phyloP scores from a whole-genome alignment of 352 stramenopile species.

The Pilasporangium apinafurcum region DNA sequence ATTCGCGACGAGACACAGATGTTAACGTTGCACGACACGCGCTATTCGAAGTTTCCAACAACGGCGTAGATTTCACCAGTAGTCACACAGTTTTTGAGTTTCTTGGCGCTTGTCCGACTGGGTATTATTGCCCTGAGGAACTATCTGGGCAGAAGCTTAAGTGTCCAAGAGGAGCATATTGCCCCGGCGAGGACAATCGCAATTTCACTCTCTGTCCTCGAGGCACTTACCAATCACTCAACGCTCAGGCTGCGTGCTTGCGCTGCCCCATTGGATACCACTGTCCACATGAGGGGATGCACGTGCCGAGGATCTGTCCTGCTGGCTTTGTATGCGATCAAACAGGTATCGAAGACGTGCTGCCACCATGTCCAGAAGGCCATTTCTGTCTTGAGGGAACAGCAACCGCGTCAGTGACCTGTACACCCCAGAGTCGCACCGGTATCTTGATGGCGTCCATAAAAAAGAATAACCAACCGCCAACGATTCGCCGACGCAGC shows the following conservation, averaged over 20 bases:
- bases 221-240: conserved; percentile 91
- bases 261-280: conserved; percentile 93
- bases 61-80: conserved; percentile 90
- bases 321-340: conserved; percentile 94
- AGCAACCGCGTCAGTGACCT: conserved; percentile 90
- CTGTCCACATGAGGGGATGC: conserved; percentile 90
- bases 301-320: conserved; percentile 91
- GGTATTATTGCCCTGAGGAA: conserved; percentile 82
- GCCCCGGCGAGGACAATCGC: conserved; percentile 59
- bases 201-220: conserved; percentile 94
- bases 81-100: conserved; percentile 74
- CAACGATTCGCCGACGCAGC: conserved; percentile 32
- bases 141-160: conserved; percentile 26
- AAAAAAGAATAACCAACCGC: conserved; percentile 22
- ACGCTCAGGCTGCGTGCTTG: conserved; percentile 77
- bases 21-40: conserved; percentile 14
- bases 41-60: conserved; percentile 92
- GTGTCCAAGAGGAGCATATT: conserved; percentile 78
- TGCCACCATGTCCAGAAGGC: conserved; percentile 92
- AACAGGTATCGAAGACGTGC: conserved; percentile 85
- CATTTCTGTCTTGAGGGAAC: conserved; percentile 96
- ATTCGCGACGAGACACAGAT: conserved; percentile 14
- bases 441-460: conserved; percentile 28
- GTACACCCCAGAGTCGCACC: conserved; percentile 34
- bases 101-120: conserved; percentile 75